Conservation (phyloP, 768 basidiomycete species). For the Suillus lakei region DNA sequence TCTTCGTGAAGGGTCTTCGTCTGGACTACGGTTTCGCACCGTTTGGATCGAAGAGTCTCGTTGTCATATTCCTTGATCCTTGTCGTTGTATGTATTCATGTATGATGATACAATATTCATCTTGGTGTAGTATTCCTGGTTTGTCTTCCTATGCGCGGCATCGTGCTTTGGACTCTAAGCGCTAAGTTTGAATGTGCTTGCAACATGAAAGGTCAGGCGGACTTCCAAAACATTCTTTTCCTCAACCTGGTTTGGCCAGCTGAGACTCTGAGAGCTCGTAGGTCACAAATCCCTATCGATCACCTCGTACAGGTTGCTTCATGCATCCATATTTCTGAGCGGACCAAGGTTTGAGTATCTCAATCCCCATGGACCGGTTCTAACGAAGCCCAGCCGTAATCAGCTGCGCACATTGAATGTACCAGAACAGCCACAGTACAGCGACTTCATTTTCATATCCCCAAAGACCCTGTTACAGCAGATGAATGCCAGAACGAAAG, state of each 20-base stretch:
- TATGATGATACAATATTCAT: not conserved
- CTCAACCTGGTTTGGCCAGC: too few species aligned
- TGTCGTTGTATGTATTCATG: not conserved
- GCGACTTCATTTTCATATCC: too few species aligned
- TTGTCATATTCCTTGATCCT: not conserved
- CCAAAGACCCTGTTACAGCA: slow-evolving; percentile 45
- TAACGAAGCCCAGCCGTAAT: slow-evolving; percentile 61
- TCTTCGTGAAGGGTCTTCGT: slow-evolving; percentile 38
- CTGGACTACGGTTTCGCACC: not conserved
- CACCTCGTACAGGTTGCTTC: slow-evolving; percentile 52
- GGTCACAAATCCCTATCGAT: slow-evolving; percentile 57
- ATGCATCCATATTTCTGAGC: slow-evolving; percentile 52
- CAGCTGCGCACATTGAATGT: slow-evolving; percentile 58
- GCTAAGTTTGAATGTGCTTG: too few species aligned
- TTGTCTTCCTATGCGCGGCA: too few species aligned
- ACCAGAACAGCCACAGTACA: slow-evolving; percentile 70
- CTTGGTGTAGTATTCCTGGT: too few species aligned
- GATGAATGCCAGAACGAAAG: slow-evolving; percentile 45
- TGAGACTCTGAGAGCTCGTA: too few species aligned
- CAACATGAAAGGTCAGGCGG: too few species aligned
- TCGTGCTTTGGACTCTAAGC: too few species aligned
- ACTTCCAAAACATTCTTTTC: not conserved
- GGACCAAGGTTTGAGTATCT: slow-evolving; percentile 80
- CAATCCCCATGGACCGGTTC: slow-evolving; percentile 62
- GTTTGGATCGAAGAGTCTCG: not conserved